Evolutionary conservation across 176 grass and related monocot species (phyloP), one percentile per base, ranked within the genome.

Genomic region (Areca catechu): DNA sequence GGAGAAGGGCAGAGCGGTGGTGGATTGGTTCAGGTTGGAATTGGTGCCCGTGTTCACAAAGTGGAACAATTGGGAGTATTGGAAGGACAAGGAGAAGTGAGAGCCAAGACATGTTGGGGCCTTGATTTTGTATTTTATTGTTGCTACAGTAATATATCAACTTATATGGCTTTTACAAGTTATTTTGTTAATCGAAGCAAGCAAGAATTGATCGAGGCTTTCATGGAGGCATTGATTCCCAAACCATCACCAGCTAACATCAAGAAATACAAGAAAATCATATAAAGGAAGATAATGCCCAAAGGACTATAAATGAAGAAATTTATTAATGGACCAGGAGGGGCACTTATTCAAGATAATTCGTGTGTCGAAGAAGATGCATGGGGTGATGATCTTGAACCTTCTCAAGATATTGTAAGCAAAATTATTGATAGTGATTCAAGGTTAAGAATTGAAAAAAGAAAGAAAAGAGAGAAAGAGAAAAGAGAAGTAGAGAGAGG

Each of bases 221-320:
- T 43, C 54, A 76, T 76, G 73, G 63, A 76, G 56, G 73, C 73
- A 60, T 67, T 76, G 63, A 76, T 76, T 68, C 73, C 73, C 23
- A 54, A 76, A 49, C 73, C 73, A 51, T 51, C 73, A 59, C 73
- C 55, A 4, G 62, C 73, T 53, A 76, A 76, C 61, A 50, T 76
- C 48, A 68, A 63, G 43, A 76, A 57, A 68, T 68, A 68, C 20
- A 68, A 68, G 57, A 76, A 76, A 52, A 56, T 54, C 43, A 47
- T 76, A 50, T 76, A 63, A 63, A 67, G 63, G 73, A 76, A 76
- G 23, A 61, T 55, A 34, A 76, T 54, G 63, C 73, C 73, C 43
- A 76, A 76, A 62, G 73, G 73, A 43, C 37, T 76, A 51, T 68
- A 68, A 76, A 67, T 76, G 4, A 68, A 68, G 47, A 76, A 76